Evolutionary conservation across 2,329 filamentous ascomycete species (phyloP).

Genomic region (Pseudogymnoascus sp.): DNA sequence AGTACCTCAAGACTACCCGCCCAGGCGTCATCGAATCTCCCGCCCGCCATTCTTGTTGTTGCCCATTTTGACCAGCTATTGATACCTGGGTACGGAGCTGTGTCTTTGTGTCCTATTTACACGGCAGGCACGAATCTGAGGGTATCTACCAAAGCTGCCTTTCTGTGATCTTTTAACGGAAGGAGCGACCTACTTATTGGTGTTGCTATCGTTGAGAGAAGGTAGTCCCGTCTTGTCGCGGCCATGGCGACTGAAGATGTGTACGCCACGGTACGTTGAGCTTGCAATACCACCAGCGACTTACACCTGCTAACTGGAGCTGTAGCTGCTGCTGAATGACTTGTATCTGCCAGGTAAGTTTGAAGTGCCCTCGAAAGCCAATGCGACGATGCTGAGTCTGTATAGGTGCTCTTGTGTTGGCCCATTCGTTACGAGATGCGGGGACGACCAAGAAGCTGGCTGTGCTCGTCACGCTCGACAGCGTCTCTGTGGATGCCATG

Average conservation of each 20-base stretch:
- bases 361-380: conserved; percentile 12
- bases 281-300: conserved; percentile 11
- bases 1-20: conserved; percentile 1
- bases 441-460: conserved; percentile 81
- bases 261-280: conserved; percentile 52
- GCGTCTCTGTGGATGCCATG: conserved; percentile 67
- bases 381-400: conserved; percentile 20
- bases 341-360: conserved; percentile 79
- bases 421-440: conserved; percentile 87
- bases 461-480: conserved; percentile 74
- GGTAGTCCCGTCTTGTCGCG: background rate
- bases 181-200: background rate
- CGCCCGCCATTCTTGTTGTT: background rate
- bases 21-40: conserved; percentile 6
- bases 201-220: background rate
- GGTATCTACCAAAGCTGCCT: background rate
- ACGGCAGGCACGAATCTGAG: background rate
- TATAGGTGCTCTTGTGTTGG: conserved; percentile 82
- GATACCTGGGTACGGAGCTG: background rate
- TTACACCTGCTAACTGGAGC: conserved; percentile 11
- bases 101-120: conserved; percentile 6
- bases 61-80: background rate
- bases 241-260: conserved; percentile 48
- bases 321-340: conserved; percentile 84
- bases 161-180: conserved; percentile 3